Percentiles rank a stretch among this genome's conserved stretches.
phyloP scores from a whole-genome alignment of 2,329 filamentous ascomycete species.

The Endothia cerciana region DNA sequence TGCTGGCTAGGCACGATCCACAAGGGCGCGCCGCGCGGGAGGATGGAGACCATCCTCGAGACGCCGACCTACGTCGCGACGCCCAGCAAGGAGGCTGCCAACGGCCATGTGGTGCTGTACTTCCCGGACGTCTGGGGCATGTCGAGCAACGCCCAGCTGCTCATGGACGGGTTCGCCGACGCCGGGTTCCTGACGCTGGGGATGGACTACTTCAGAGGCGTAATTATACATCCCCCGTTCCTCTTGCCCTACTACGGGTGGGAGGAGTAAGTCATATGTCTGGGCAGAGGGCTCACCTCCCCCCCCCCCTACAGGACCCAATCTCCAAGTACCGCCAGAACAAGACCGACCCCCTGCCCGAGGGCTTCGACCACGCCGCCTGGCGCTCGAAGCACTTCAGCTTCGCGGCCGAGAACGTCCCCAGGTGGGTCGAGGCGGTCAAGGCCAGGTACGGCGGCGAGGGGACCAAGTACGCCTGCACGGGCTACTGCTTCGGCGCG shows the following conservation, averaged over 20 bases:
- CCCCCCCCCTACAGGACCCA: conserved; percentile 41
- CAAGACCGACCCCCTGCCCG: conserved; percentile 37
- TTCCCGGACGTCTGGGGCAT: conserved; percentile 52
- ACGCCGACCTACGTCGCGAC: conserved; percentile 45
- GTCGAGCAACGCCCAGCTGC: conserved; percentile 46
- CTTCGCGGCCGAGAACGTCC: conserved; percentile 48
- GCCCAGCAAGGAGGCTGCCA: conserved; percentile 37
- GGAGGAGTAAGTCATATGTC: no score
- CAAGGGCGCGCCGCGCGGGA: conserved; percentile 42
- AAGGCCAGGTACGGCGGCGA: conserved; percentile 40
- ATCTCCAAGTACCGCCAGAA: conserved; percentile 45
- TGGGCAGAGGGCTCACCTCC: neutral
- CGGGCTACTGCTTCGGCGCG: conserved; percentile 47
- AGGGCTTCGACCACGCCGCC: conserved; percentile 51
- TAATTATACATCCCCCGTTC: neutral
- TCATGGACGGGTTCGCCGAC: conserved; percentile 52
- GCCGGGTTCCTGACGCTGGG: conserved; percentile 48
- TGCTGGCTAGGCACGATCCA: conserved; percentile 47
- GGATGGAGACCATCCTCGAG: conserved; percentile 38
- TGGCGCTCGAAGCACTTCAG: conserved; percentile 51
- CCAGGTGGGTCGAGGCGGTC: conserved; percentile 47
- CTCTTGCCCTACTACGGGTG: neutral
- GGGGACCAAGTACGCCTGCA: conserved; percentile 44
- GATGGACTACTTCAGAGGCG: conserved; percentile 50
- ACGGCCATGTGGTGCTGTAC: conserved; percentile 49